Conservation (phyloP, 495 filamentous ascomycete species). For the Aspergillus egyptiacus region DNA sequence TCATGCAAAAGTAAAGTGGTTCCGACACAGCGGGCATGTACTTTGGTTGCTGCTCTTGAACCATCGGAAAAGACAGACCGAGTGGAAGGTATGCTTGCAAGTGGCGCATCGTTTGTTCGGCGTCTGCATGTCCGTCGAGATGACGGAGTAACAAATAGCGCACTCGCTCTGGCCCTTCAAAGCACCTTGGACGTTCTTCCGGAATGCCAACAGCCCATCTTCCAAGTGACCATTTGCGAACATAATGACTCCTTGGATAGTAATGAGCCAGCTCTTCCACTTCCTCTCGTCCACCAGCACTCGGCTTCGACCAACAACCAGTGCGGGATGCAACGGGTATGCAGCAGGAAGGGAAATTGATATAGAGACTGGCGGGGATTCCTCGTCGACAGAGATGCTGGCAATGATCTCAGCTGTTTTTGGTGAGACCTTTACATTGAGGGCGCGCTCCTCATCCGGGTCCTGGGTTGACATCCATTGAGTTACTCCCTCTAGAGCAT, state of each 20-base stretch:
- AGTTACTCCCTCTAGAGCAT: conserved; percentile 62
- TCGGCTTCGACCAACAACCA: conserved; percentile 70
- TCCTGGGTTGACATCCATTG: conserved; percentile 61
- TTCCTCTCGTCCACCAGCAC: conserved; percentile 84
- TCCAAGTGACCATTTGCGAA: conserved; percentile 80
- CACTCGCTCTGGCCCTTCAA: conserved; percentile 93
- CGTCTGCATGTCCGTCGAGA: conserved; percentile 76
- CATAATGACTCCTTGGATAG: conserved; percentile 86
- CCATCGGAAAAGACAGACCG: conserved; percentile 86
- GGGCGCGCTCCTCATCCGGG: conserved; percentile 57
- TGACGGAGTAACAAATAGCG: conserved; percentile 93
- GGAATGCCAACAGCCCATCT: conserved; percentile 77
- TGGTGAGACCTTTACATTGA: conserved; percentile 65
- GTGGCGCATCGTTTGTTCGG: conserved; percentile 88
- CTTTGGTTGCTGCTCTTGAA: conserved; percentile 88
- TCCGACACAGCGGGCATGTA: conserved; percentile 84
- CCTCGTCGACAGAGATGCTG: conserved; percentile 81
- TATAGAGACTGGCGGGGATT: conserved; percentile 70
- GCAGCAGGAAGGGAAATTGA: conserved; percentile 67
- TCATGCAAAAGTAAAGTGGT: conserved; percentile 51
- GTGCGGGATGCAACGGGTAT: conserved; percentile 73
- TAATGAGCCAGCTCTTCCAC: conserved; percentile 79
- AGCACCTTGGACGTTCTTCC: conserved; percentile 74
- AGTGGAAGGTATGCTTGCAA: conserved; percentile 92
- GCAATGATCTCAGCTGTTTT: conserved; percentile 69